Evolutionary conservation across 2,329 filamentous ascomycete species (phyloP), one percentile per base, ranked within the genome.

Genomic region (Colletotrichum coccodes): DNA sequence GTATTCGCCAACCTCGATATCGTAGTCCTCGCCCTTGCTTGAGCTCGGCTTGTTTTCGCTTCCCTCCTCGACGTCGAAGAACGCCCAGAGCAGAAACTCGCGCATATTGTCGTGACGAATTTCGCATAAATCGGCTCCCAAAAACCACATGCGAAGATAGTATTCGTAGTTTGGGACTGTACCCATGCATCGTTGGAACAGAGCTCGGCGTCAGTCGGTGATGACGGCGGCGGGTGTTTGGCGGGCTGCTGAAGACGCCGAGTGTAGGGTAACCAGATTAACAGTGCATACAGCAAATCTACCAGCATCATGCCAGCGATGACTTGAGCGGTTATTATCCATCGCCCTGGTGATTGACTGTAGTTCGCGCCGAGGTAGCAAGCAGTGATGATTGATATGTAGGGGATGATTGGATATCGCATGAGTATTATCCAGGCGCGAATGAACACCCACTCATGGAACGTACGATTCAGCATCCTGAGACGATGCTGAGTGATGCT

Each of bases 101-200:
- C 84, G 85, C 60, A 93, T 78, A 73, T 93, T 92, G n/a, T 92
- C 90, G n/a, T 86, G 81, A 50, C 85, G 83, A 62, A 94, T 88
- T 38, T 91, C 88, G 21, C 81, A 76, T 1, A 82, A 65, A 11
- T 85, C 80, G 2, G 90, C 88, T 36, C 87, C 88, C n/a, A 89
- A 81, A 71, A 93, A 92, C 91, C 91, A 94, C 68, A 84, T 82
- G 56, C 80, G 82, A 47, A 94, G 71, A 73, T 91, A 93, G 26
- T 77, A 77, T 61, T 88, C 85, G 0, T 83, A 80, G 70, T 89
- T 84, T 1, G 86, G 80, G 4, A 91, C 83, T 72, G 86, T 88
- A 36, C 79, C 80, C 68, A 86, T 80, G 77, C 88, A 89, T 44
- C 83, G 83, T 58, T 83, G 77, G 74, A 92, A 91, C 3, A 93